Evolutionary conservation across 1,284 basidiomycete genomes (phyloP).

Genomic region (Ustilago hordei): DNA sequence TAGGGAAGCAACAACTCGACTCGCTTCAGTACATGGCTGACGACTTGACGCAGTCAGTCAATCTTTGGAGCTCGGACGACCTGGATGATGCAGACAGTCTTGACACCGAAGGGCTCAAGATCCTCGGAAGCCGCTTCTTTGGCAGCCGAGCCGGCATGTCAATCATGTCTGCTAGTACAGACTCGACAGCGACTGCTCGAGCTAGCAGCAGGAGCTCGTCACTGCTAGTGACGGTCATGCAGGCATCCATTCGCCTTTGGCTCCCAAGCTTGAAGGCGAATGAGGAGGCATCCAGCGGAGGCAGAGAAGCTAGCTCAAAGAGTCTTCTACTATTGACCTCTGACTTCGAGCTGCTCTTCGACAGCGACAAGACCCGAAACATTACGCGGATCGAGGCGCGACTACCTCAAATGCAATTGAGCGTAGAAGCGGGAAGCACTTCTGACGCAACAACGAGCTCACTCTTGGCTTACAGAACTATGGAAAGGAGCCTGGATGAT

Average conservation of each 20-base stretch:
- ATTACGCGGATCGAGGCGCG: slow-evolving; percentile 33
- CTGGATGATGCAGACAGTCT: slow-evolving; percentile 25
- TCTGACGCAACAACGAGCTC: slow-evolving; percentile 19
- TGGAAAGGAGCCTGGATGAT: slow-evolving; percentile 30
- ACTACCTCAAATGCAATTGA: slow-evolving; percentile 32
- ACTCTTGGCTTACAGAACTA: slow-evolving; percentile 31
- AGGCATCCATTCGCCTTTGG: slow-evolving; percentile 39
- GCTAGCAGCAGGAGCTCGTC: slow-evolving; percentile 26
- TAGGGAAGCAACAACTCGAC: slow-evolving; percentile 52
- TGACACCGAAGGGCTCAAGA: slow-evolving; percentile 50
- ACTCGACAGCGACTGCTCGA: slow-evolving; percentile 43
- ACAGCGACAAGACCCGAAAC: slow-evolving; percentile 41
- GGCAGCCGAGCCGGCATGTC: slow-evolving; percentile 51
- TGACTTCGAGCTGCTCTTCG: slow-evolving; percentile 35
- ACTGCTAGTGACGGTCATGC: slow-evolving; percentile 27
- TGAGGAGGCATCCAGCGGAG: not conserved
- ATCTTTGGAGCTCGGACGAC: slow-evolving; percentile 32
- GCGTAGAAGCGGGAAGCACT: slow-evolving; percentile 17
- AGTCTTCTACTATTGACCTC: slow-evolving; percentile 32
- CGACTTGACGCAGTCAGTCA: slow-evolving; percentile 50
- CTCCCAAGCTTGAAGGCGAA: slow-evolving; percentile 13
- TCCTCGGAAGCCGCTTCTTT: slow-evolving; percentile 60
- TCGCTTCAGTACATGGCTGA: slow-evolving; percentile 59
- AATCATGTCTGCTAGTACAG: slow-evolving; percentile 46
- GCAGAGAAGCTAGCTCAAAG: slow-evolving; percentile 7